These are phyloP conservation scores for Paecilomyces sp. DNA, from an alignment of 2,329 filamentous ascomycete species.

Conservation along the genomic window DNA sequence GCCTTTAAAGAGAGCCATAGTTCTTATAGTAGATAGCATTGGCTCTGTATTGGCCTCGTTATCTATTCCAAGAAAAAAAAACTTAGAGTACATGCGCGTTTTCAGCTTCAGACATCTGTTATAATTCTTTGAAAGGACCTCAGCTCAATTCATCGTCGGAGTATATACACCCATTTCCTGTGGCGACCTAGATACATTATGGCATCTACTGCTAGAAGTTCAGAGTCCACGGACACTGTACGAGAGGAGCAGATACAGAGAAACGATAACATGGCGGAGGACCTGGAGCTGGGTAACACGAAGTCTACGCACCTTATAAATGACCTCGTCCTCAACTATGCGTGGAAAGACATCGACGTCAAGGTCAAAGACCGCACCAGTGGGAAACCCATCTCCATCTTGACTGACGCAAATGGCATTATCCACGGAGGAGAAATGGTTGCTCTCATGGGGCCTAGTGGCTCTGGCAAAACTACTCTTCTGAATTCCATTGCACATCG, in stretches of 20 bases:
- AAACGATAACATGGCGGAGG: not conserved
- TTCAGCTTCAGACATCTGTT: not conserved
- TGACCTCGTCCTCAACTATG: constrained; percentile 55
- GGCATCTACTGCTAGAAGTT: not conserved
- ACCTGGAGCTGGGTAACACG: not conserved
- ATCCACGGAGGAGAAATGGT: constrained; percentile 58
- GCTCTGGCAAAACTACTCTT: constrained; percentile 73
- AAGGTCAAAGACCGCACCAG: constrained; percentile 65
- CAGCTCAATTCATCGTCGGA: not conserved
- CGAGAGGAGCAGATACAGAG: not conserved
- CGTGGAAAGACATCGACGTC: constrained; percentile 62
- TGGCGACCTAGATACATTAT: not conserved
- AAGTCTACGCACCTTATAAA: constrained; percentile 38
- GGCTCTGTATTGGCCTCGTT: not conserved
- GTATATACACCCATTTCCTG: not conserved
- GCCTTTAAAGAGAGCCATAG: not conserved
- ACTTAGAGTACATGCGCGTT: not conserved
- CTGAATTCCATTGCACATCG: constrained; percentile 70
- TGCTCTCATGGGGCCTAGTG: constrained; percentile 74
- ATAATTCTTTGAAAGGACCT: not conserved
- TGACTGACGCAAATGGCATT: constrained; percentile 1
- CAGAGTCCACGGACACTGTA: not conserved
- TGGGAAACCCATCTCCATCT: constrained; percentile 34
- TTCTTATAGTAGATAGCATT: not conserved
- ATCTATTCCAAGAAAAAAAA: not conserved